Base-by-base conservation (phyloP, 1,284 basidiomycete genomes). In the Irpex lacteus region DNA sequence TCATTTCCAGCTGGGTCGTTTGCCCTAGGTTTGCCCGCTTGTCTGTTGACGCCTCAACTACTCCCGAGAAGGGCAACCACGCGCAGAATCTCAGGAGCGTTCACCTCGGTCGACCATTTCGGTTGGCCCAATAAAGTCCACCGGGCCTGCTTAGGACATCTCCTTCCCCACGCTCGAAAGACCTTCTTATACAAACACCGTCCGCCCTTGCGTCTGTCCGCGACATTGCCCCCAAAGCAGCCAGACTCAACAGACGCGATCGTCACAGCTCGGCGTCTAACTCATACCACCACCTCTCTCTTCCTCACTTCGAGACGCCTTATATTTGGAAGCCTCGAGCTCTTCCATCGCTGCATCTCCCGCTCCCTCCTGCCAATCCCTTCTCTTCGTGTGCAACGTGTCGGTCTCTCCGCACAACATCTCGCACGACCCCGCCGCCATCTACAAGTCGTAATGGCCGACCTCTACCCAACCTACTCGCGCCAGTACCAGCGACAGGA, bases 401-500 rank as follows among this genome's bases (percentile, higher is more conserved):
- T 47, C 40, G 40, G 40, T 47, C 40, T n/a, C 40, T 47, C 40
- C 67, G 72, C 71, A 73, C 75, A 73, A 70, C 73, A 19, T 68
- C 62, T 60, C 68, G 67, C 68, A 61, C 68, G 70, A 71, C 65
- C 71, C 73, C 52, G 19, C 67, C 74, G 71, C 74, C 72, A 71
- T 73, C 73, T 0, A 18, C 11, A 47, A 13, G 18, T 69, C 75
- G 64, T 76, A 59, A 86, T 86, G 83, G 85, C 85, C 73, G 89
- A 90, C 81, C 85, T 89, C 80, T 89, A 89, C 76, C 86, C 88
- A 70, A 81, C 84, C 70, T 86, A 85, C 75, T 70, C 79, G 67
- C 80, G 79, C 62, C 68, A 76, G 18, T 75, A 76, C 63, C 72
- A 76, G 67, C 74, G 62, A 32, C 65, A 58, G 44, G 62, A 76